These are phyloP conservation scores for Penicillium pulvis DNA, from an alignment of 495 filamentous ascomycete genomes.

Conservation along the genomic window DNA sequence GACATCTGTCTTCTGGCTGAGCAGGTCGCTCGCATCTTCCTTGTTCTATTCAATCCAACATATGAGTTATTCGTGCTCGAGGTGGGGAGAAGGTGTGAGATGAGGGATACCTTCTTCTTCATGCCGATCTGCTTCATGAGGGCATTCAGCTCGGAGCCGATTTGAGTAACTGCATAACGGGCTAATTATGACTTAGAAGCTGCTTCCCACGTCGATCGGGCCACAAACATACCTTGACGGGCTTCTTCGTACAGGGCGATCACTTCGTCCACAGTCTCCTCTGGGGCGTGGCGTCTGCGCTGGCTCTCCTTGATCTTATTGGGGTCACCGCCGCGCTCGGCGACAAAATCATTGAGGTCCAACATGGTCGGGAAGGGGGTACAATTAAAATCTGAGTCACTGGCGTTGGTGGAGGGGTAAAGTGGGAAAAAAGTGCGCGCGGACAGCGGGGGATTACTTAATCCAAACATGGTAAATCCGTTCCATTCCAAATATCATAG, in stretches of 20 bases:
- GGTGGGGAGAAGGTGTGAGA: neutral
- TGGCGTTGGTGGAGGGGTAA: constrained; percentile 31
- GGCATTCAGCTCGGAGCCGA: constrained; percentile 80
- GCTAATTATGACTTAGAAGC: constrained; percentile 45
- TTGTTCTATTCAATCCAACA: constrained; percentile 60
- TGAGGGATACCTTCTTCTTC: constrained; percentile 77
- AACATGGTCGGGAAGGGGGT: constrained; percentile 56
- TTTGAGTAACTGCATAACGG: constrained; percentile 77
- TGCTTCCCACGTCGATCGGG: neutral
- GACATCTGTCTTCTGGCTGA: constrained; percentile 72
- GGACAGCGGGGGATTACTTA: constrained; percentile 1
- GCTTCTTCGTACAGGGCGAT: constrained; percentile 87
- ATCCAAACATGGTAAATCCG: neutral
- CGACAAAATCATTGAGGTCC: constrained; percentile 79
- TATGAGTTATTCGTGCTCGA: constrained; percentile 7
- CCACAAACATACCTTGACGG: constrained; percentile 60
- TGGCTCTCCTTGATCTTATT: constrained; percentile 89
- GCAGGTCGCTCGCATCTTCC: constrained; percentile 74
- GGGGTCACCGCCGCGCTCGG: constrained; percentile 85
- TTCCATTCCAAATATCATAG: neutral
- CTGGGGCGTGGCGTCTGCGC: constrained; percentile 73
- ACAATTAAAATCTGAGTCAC: constrained; percentile 19
- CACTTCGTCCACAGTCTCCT: constrained; percentile 86
- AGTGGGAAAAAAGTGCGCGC: constrained; percentile 24
- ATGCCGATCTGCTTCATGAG: constrained; percentile 85